Evolutionary conservation across 1,139 yeast genomes (phyloP), one percentile per base, ranked within the genome.

Genomic region (Blastobotrys indianensis): DNA sequence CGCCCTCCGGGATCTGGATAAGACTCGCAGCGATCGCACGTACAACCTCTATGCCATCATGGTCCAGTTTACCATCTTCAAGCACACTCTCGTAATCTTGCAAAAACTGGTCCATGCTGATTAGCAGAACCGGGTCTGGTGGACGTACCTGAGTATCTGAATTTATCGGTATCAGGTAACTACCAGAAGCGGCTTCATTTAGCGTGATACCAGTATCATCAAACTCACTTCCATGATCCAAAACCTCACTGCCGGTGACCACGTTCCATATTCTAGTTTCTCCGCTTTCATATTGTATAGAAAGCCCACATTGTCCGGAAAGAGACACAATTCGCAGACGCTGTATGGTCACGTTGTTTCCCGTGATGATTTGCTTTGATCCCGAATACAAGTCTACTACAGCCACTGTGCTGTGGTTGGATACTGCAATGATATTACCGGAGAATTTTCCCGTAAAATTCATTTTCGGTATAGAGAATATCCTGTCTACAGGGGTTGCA

Each of bases 401-500:
- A 11, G 53, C 55, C 15, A 57, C 45, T 2, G 56, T 48, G 25
- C 53, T 50, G 37, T 50, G 48, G 10, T 46, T 44, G 2, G 60
- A 57, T 8, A 51, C 42, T 1, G 56, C 56, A 2, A 57, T 42
- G 13, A 51, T 42, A 8, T 34, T 25, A n/a, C 39, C 44, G 15
- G 36, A 31, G n/a, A 15, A 20, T 10, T 23, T 33, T 11, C 34
- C 35, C 11, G 23, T 29, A 6, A 20, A 32, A 8, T 31, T 12
- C 35, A 47, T 28, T 16, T 44, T 46, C 10, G 50, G 42, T 23
- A 51, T 28, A n/a, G 45, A 29, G 8, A 52, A 32, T 29, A 56
- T 44, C 8, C 47, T 48, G 6, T 35, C 32, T 12, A 54, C 52
- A 1, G 57, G 48, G 4, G 61, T 41, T 3, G 57, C 54, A 42